phyloP scores from a whole-genome alignment of 495 filamentous ascomycete species.

The Mytilinidion resinicola region DNA sequence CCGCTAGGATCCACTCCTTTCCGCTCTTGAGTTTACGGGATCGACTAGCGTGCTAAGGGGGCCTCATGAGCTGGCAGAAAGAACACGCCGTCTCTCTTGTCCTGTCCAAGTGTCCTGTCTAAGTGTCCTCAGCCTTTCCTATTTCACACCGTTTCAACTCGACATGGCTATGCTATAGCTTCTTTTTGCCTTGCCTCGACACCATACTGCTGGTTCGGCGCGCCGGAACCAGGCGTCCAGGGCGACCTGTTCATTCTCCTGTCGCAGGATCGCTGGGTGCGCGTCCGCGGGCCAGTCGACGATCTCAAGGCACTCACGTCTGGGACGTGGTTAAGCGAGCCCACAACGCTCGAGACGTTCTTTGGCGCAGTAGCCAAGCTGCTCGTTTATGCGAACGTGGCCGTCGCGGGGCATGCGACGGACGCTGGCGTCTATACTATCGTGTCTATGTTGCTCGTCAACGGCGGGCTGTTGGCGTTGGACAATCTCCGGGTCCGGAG shows the following conservation, averaged over 20 bases:
- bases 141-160: no score
- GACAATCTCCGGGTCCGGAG: conserved; percentile 45
- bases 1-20: no score
- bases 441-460: neutral
- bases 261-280: conserved; percentile 42
- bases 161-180: conserved; percentile 51
- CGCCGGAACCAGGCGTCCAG: conserved; percentile 32
- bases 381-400: conserved; percentile 49
- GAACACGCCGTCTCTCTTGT: no score
- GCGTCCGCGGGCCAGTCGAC: conserved; percentile 46
- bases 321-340: conserved; percentile 49
- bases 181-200: conserved; percentile 46
- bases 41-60: no score
- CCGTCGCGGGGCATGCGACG: neutral
- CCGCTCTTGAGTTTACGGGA: no score
- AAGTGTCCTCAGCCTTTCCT: no score
- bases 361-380: conserved; percentile 45
- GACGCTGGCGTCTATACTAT: neutral
- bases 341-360: conserved; percentile 45
- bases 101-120: no score
- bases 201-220: conserved; percentile 36
- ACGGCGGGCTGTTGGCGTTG: conserved; percentile 29
- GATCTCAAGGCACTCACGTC: conserved; percentile 55
- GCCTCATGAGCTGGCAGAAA: no score
- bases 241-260: conserved; percentile 41